Percentiles rank a stretch among this genome's conserved stretches.
These are phyloP conservation scores for Tricholoma furcatifolium DNA, from an alignment of 768 basidiomycete genomes.

Conservation along the genomic window DNA sequence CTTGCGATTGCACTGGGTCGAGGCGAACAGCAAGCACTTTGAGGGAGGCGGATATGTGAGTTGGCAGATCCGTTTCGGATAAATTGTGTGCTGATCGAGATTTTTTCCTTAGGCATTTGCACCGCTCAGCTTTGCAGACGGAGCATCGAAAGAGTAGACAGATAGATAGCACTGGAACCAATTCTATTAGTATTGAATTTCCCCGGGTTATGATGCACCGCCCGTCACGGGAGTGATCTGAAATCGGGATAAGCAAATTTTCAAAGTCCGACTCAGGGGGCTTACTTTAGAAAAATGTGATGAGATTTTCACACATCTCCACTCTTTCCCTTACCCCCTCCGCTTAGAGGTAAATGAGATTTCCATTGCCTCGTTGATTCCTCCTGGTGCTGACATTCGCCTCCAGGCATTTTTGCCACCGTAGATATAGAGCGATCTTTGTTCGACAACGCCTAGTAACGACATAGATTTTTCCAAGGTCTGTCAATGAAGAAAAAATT, in stretches of 20 bases:
- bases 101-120: conserved; percentile 39
- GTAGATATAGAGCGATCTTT: conserved; percentile 66
- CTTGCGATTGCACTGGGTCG: conserved; percentile 96
- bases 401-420: conserved; percentile 31
- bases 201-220: conserved; percentile 19
- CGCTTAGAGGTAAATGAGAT: conserved; percentile 37
- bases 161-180: neutral
- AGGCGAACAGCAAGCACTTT: conserved; percentile 96
- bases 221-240: conserved; percentile 20
- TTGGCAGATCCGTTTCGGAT: conserved; percentile 14
- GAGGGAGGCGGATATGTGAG: conserved; percentile 84
- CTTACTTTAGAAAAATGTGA: conserved; percentile 24
- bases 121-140: conserved; percentile 47
- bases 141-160: conserved; percentile 35
- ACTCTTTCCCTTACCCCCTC: conserved; percentile 32
- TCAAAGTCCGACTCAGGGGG: conserved; percentile 36
- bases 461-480: conserved; percentile 35
- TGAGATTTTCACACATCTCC: conserved; percentile 32
- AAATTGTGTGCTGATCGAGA: conserved; percentile 16
- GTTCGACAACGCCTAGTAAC: conserved; percentile 53
- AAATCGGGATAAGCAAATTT: conserved; percentile 33
- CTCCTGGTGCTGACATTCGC: conserved; percentile 7
- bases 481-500: conserved; percentile 40
- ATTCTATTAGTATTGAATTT: conserved; percentile 3
- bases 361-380: conserved; percentile 8